A percentile compares a stretch with the other conserved stretches of the same genome.
phyloP scores from a whole-genome alignment of 1,284 basidiomycete species.

The Ceratobasidium sp. region DNA sequence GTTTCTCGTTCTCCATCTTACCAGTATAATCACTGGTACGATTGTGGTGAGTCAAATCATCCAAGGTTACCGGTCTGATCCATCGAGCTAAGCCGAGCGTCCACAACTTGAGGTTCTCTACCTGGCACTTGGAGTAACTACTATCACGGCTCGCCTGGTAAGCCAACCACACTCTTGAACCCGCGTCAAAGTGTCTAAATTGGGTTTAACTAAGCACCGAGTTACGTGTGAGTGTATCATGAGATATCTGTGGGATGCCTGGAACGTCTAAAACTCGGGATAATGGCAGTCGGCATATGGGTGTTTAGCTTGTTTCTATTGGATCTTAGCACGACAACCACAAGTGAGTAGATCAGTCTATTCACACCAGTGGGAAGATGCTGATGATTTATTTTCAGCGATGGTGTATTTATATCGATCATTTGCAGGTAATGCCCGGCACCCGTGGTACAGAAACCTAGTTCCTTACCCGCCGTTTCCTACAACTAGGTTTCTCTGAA shows the following conservation, averaged over 20 bases:
- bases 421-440: neutral
- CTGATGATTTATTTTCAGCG: slow-evolving; percentile 9
- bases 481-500: neutral
- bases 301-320: slow-evolving; percentile 28
- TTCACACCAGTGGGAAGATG: too few relatives aligned
- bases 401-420: slow-evolving; percentile 23
- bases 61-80: neutral
- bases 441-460: neutral
- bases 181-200: too few relatives aligned
- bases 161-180: too few relatives aligned
- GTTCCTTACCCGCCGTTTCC: neutral
- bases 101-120: neutral
- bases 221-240: neutral
- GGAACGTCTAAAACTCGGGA: neutral
- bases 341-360: slow-evolving; percentile 9
- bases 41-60: slow-evolving; percentile 15
- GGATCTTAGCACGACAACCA: slow-evolving; percentile 27
- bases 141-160: too few relatives aligned
- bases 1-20: slow-evolving; percentile 8
- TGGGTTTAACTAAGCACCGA: neutral
- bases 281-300: slow-evolving; percentile 15
- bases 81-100: neutral
- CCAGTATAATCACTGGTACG: neutral
- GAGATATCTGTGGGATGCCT: too few relatives aligned
- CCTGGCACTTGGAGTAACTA: neutral